Evolutionary conservation across 169 alveolate genomes (phyloP).

Genomic region (Eimeria tenella): DNA sequence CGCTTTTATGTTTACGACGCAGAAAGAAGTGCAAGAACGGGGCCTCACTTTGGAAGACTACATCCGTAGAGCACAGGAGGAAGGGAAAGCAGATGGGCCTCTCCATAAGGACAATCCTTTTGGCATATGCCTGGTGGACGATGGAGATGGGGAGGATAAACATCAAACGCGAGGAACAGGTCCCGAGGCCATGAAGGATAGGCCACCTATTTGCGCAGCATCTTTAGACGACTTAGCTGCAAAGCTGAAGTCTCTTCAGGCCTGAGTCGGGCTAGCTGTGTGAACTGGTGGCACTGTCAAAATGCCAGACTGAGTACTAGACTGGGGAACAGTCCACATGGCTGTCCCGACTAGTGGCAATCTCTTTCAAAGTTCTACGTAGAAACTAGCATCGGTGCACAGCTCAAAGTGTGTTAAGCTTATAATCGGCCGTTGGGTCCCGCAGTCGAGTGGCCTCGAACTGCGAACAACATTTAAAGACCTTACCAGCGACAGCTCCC

Average conservation of each 20-base stretch:
- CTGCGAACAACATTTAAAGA: no score
- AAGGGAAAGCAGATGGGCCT: neutral
- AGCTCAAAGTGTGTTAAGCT: no score
- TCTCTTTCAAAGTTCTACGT: no score
- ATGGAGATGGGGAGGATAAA: neutral
- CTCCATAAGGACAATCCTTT: constrained; percentile 72
- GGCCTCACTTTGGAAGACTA: constrained; percentile 43
- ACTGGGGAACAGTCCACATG: no score
- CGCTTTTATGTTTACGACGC: neutral
- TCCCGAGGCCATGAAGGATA: neutral
- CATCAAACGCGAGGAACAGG: neutral
- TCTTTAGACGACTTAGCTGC: constrained; percentile 64
- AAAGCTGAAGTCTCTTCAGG: constrained; percentile 56
- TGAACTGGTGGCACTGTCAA: no score
- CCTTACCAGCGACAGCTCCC: no score
- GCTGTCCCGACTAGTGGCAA: no score
- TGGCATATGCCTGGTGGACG: constrained; percentile 67
- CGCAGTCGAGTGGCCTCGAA: no score
- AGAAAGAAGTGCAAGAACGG: constrained; percentile 66
- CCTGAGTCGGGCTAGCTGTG: neutral
- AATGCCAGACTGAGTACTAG: no score
- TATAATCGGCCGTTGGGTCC: no score
- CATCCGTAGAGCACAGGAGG: constrained; percentile 32
- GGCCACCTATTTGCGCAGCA: neutral
- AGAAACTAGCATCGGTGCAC: no score